Percentiles rank a stretch among this genome's conserved stretches.
Conservation (phyloP, 2,329 filamentous ascomycete genomes). For the Colletotrichum destructivum region DNA sequence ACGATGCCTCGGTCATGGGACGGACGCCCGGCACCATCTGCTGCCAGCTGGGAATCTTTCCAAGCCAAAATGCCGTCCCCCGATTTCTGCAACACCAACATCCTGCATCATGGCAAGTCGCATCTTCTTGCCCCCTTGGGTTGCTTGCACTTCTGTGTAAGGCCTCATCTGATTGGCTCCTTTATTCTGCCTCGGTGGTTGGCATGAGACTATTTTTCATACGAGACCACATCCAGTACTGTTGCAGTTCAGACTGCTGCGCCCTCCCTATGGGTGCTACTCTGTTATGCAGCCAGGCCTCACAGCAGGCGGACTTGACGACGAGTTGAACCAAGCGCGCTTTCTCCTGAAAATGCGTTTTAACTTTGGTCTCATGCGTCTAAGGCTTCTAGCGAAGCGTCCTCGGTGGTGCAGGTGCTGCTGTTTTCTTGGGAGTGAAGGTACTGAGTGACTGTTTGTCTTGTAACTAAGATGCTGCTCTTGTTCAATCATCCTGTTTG, state of each 20-base stretch:
- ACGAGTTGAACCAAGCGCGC: slow-evolving; percentile 1
- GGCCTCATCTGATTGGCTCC: rapidly evolving
- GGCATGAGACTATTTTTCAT: neutral
- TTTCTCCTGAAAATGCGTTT: neutral
- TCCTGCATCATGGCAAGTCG: neutral
- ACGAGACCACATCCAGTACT: neutral
- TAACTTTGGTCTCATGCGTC: neutral
- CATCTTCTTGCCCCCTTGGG: too few relatives aligned
- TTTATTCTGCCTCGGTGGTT: neutral
- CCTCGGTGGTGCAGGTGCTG: too few relatives aligned
- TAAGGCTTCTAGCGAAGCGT: neutral
- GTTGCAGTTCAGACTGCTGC: neutral
- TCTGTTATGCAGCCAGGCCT: slow-evolving; percentile 8
- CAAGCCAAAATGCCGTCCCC: neutral
- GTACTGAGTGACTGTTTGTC: neutral
- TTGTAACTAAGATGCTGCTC: neutral
- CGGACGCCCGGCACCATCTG: neutral
- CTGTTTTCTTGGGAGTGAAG: neutral
- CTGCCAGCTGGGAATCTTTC: rapidly evolving
- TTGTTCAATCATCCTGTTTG: too few relatives aligned
- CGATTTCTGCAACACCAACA: neutral
- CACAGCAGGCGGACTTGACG: neutral
- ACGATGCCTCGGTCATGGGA: slow-evolving; percentile 11
- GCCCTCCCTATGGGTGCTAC: neutral
- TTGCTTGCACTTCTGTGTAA: neutral